phyloP scores from a whole-genome alignment of 2,329 filamentous ascomycete genomes.

The Trichophyton schoenleinii region DNA sequence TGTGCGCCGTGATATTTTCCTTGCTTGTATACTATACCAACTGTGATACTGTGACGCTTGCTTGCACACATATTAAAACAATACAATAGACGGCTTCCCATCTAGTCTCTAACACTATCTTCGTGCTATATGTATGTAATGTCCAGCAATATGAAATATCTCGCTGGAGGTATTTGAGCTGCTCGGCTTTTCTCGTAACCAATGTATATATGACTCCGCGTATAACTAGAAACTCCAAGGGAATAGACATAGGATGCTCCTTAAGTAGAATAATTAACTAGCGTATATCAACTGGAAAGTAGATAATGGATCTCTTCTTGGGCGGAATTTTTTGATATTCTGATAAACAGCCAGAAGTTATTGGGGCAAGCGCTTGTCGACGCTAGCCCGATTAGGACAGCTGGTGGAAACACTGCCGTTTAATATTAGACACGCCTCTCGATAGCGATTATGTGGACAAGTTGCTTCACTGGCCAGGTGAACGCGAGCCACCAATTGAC shows the following conservation, averaged over 20 bases:
- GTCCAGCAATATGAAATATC: neutral
- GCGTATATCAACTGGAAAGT: too few relatives aligned
- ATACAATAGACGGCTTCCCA: neutral
- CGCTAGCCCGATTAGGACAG: slow-evolving; percentile 22
- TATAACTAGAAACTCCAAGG: too few relatives aligned
- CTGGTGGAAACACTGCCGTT: slow-evolving; percentile 20
- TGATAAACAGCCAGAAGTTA: neutral
- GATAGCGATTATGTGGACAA: slow-evolving; percentile 13
- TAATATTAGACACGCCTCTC: neutral
- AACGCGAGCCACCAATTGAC: neutral
- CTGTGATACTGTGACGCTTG: neutral
- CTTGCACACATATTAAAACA: neutral
- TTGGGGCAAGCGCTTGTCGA: slow-evolving; percentile 6
- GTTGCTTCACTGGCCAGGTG: slow-evolving; percentile 8
- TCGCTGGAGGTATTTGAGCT: too few relatives aligned
- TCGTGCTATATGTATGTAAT: neutral
- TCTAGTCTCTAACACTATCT: neutral
- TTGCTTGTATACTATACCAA: slow-evolving; percentile 2
- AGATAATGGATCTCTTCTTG: neutral
- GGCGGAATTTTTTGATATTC: neutral
- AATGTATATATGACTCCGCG: too few relatives aligned
- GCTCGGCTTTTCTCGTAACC: too few relatives aligned
- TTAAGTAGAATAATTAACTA: too few relatives aligned
- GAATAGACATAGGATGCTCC: too few relatives aligned
- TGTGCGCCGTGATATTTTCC: neutral